A percentile compares a stretch with the other conserved stretches of the same genome.
phyloP scores from a whole-genome alignment of 2,329 filamentous ascomycete genomes.

The Cytospora chrysosperma region DNA sequence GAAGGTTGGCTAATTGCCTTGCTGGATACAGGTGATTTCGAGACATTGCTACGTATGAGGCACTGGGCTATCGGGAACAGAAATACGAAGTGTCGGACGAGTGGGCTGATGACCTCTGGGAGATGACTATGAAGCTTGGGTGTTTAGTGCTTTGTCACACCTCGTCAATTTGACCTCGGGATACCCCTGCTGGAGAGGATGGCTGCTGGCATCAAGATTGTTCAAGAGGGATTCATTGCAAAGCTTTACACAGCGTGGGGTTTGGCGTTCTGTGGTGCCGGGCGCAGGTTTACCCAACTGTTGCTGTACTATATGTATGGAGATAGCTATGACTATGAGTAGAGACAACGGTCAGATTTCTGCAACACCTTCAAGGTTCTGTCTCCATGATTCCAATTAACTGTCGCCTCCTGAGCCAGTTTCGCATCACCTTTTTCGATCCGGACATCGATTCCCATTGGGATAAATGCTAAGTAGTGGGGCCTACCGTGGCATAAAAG shows the following conservation, averaged over 20 bases:
- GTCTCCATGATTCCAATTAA: neutral
- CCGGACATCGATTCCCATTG: too few relatives aligned
- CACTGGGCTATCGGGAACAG: neutral
- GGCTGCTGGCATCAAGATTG: neutral
- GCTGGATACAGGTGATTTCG: neutral
- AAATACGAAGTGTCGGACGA: neutral
- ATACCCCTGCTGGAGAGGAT: neutral
- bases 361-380: neutral
- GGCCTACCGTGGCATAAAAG: too few relatives aligned
- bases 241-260: neutral
- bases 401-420: neutral
- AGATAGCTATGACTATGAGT: neutral
- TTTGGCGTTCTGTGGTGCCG: neutral
- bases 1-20: constrained; percentile 35
- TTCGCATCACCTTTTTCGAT: neutral
- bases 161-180: neutral
- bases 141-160: neutral
- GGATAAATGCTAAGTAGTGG: too few relatives aligned
- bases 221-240: neutral
- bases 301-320: neutral
- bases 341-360: neutral
- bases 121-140: neutral
- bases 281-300: neutral
- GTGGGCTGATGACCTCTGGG: neutral
- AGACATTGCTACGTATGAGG: neutral